Evolutionary conservation across 495 filamentous ascomycete genomes (phyloP), one percentile per base, ranked within the genome.

Genomic region (Pseudomonodictys pantanalensis): DNA sequence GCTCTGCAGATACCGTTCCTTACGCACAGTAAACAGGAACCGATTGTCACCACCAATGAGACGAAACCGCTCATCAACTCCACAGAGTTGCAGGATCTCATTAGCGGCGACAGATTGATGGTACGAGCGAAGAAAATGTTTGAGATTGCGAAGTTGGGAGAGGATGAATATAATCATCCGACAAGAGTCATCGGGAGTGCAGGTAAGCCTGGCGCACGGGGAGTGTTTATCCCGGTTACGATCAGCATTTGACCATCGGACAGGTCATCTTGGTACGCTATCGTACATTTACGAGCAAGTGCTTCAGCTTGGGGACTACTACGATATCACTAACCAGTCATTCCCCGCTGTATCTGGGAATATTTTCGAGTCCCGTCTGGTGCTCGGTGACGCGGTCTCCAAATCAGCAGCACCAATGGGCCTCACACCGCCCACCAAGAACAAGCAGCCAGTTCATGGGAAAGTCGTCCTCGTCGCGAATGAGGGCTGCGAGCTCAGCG

Each of bases 161-260:
- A 78, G 42, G 70, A 77, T 11, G 79, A 84, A 48, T 85, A 80
- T 68, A 76, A 76, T 56, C 83, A 83, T 54, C 83, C 83, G 2
- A 86, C 83, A 2, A 75, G 83, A 51, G 83, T 86, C 17, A 86
- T 86, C 59, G 83, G 83, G 22, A 83, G 81, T 54, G 62, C 75
- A 58, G 83, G 83, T 81, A 75, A 48, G 72, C 65, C 55, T 28
- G n/a, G 6, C 33, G 9, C 46, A 38, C 56, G 49, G 47, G 41
- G 46, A 23, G 8, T 9, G 10, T 11, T 15, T 17, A 22, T n/a
- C 5, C 35, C 38, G 9, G 24, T 4, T 17, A 5, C 49, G 4
- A 18, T 45, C 4, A 38, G 10, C 38, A 57, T 23, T 24, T 41
- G 18, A 30, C n/a, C 22, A 18, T 44, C 17, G 6, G n/a, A 42